Evolutionary conservation across 2,329 filamentous ascomycete genomes (phyloP).

Genomic region (Fusarium coffeatum): DNA sequence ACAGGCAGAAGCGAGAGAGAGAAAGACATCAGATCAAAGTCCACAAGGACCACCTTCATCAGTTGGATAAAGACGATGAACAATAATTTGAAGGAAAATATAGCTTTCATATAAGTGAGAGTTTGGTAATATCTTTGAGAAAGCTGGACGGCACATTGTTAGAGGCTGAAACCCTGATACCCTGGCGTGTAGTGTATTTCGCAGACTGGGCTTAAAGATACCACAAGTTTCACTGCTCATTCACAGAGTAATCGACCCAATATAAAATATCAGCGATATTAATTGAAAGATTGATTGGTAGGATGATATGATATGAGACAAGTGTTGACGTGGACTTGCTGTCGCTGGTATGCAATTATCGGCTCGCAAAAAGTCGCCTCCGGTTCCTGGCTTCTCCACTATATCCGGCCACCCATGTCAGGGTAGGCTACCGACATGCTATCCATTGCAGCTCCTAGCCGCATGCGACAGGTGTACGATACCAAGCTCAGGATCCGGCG

Average conservation of each 20-base stretch:
- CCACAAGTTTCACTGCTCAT: slow-evolving; percentile 5
- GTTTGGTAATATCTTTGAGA: not conserved
- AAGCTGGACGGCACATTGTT: not conserved
- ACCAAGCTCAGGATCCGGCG: slow-evolving; percentile 33
- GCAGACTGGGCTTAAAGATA: slow-evolving; percentile 11
- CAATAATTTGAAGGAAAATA: not conserved
- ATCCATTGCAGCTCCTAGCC: slow-evolving; percentile 42
- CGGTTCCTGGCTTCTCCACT: slow-evolving; percentile 40
- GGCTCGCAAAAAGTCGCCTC: slow-evolving; percentile 49
- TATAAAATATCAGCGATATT: not conserved
- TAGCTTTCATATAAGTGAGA: not conserved
- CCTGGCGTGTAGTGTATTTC: slow-evolving; percentile 9
- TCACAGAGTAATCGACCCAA: not conserved
- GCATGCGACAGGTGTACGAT: slow-evolving; percentile 48
- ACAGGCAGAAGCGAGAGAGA: slow-evolving; percentile 62
- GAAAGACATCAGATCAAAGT: slow-evolving; percentile 47
- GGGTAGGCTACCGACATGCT: slow-evolving; percentile 32
- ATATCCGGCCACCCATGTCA: slow-evolving; percentile 33
- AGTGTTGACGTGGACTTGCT: slow-evolving; percentile 14
- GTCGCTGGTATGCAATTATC: slow-evolving; percentile 29
- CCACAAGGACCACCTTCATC: slow-evolving; percentile 43
- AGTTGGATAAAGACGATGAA: slow-evolving; percentile 14
- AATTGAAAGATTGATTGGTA: not conserved
- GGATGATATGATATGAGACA: not conserved
- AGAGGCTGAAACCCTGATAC: slow-evolving; percentile 14